A percentile compares a stretch with the other conserved stretches of the same genome.
phyloP scores from a whole-genome alignment of 2,329 filamentous ascomycete species.

The Aspergillus fumigatiaffinis region DNA sequence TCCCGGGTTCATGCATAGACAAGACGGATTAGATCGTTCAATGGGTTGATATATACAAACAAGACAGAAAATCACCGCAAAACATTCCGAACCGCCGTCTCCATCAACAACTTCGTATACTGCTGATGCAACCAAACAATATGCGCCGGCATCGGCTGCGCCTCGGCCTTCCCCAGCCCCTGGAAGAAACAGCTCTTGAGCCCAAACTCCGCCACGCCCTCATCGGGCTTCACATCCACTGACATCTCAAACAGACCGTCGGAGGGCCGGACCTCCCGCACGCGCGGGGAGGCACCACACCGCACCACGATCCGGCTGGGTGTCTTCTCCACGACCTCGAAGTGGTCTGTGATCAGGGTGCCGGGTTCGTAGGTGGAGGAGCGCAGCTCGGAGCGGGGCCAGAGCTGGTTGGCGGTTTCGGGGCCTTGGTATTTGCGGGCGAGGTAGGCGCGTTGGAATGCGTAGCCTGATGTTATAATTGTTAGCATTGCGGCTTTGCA shows the following conservation, averaged over 20 bases:
- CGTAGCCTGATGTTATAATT: conserved; percentile 28
- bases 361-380: conserved; percentile 58
- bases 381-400: conserved; percentile 54
- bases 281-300: conserved; percentile 62
- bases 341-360: conserved; percentile 65
- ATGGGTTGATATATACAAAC: neutral
- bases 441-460: conserved; percentile 56
- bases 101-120: conserved; percentile 56
- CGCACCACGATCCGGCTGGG: conserved; percentile 58
- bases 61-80: conserved; percentile 8
- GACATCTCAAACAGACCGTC: conserved; percentile 66
- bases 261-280: conserved; percentile 51
- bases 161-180: conserved; percentile 44
- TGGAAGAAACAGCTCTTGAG: conserved; percentile 64
- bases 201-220: conserved; percentile 59
- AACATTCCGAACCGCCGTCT: conserved; percentile 43
- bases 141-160: conserved; percentile 43
- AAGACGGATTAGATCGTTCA: neutral
- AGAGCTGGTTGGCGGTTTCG: conserved; percentile 58
- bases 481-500: too few species aligned
- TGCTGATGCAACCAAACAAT: conserved; percentile 51
- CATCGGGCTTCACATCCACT: conserved; percentile 56
- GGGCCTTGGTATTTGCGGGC: conserved; percentile 57
- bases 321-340: conserved; percentile 65
- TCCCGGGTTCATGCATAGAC: too few species aligned